A percentile compares a stretch with the other conserved stretches of the same genome.
These are phyloP conservation scores for Penicillium nordicum DNA, from an alignment of 2,329 filamentous ascomycete genomes.

Conservation along the genomic window DNA sequence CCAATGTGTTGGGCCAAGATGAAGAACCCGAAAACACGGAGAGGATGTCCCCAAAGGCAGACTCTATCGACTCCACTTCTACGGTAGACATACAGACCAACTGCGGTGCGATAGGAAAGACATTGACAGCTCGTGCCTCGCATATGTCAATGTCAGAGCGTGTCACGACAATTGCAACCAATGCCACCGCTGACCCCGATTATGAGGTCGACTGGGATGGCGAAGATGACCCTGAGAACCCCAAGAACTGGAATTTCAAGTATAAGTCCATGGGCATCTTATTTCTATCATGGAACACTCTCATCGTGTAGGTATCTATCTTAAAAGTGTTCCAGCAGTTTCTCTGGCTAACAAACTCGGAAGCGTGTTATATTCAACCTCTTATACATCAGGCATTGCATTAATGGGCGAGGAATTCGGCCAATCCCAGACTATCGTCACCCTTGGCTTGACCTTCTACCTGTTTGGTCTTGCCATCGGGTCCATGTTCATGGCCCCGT, in stretches of 20 bases:
- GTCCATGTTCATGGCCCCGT: conserved; percentile 68
- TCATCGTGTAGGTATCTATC: conserved; percentile 46
- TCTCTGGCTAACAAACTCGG: neutral
- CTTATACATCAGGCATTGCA: conserved; percentile 69
- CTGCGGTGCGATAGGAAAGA: conserved; percentile 27
- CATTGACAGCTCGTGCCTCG: conserved; percentile 31
- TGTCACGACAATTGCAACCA: conserved; percentile 46
- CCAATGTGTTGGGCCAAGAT: conserved; percentile 13
- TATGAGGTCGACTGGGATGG: conserved; percentile 73
- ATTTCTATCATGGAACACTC: conserved; percentile 57
- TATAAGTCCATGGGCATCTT: conserved; percentile 56
- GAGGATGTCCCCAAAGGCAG: conserved; percentile 15
- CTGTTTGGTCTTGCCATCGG: conserved; percentile 70
- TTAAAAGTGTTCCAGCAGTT: neutral
- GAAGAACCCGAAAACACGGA: conserved; percentile 22
- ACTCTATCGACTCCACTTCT: conserved; percentile 30
- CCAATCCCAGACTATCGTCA: conserved; percentile 58
- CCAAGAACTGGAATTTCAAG: conserved; percentile 63
- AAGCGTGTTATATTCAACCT: conserved; percentile 69
- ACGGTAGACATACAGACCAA: conserved; percentile 28
- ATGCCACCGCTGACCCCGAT: conserved; percentile 51
- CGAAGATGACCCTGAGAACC: conserved; percentile 60
- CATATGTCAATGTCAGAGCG: conserved; percentile 39
- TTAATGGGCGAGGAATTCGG: conserved; percentile 67
- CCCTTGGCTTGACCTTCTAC: conserved; percentile 75